Evolutionary conservation across 140 eudicot species (phyloP).

Genomic region (Bidens hawaiensis): DNA sequence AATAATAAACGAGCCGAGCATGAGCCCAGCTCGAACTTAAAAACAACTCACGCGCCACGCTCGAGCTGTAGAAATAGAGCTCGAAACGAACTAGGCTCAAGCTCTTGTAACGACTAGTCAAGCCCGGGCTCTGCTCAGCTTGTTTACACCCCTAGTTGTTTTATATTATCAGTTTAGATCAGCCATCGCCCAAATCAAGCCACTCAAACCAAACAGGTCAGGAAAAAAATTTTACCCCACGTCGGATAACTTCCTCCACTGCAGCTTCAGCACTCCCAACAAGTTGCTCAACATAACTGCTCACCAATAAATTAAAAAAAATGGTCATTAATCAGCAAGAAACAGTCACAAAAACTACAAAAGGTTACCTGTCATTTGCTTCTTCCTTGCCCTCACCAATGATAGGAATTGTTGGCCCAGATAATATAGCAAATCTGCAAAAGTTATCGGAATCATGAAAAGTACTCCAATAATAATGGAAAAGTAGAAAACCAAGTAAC

Average conservation of each 20-base stretch:
- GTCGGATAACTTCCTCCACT: conserved; percentile 86
- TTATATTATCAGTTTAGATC: neutral
- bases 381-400: conserved; percentile 98
- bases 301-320: conserved; percentile 10
- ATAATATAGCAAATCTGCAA: conserved; percentile 81
- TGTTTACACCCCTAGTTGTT: neutral
- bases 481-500: neutral
- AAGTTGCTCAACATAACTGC: conserved; percentile 90
- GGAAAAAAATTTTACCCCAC: conserved; percentile 72
- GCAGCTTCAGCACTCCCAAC: conserved; percentile 99
- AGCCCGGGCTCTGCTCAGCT: too few relatives aligned
- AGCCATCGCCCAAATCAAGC: neutral
- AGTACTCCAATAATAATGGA: neutral
- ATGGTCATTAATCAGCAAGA: neutral
- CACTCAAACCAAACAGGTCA: neutral
- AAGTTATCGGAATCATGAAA: neutral
- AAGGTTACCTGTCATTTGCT: conserved; percentile 79
- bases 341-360: conserved; percentile 8
- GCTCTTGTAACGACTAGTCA: too few relatives aligned
- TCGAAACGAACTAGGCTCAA: too few relatives aligned
- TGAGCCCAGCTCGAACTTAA: too few relatives aligned
- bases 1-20: too few relatives aligned
- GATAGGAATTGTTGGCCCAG: conserved; percentile 97
- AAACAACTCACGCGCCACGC: too few relatives aligned
- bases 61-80: too few relatives aligned